These are phyloP conservation scores for Geotrichum reessii DNA, from an alignment of 1,139 yeast genomes.

Conservation along the genomic window DNA sequence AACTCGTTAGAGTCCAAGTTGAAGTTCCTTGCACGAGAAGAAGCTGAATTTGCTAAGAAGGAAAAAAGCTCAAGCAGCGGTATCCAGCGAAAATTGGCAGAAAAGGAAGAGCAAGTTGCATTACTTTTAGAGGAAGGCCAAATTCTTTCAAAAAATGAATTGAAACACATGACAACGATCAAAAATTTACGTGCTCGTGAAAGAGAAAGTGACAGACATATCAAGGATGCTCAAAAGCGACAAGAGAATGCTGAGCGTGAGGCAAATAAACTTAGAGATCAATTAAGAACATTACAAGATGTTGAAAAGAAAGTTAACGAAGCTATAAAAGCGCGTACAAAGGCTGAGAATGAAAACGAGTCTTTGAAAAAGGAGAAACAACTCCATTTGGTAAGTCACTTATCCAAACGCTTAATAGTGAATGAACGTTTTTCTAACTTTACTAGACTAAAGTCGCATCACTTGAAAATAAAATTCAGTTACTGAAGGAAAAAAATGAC, in stretches of 20 bases:
- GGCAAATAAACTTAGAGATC: conserved; percentile 22
- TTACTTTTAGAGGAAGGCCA: conserved; percentile 73
- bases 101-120: conserved; percentile 53
- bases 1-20: conserved; percentile 29
- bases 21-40: conserved; percentile 26
- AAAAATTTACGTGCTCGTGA: conserved; percentile 56
- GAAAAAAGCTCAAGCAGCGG: conserved; percentile 24
- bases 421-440: not conserved
- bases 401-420: not conserved
- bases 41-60: conserved; percentile 27
- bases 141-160: conserved; percentile 65
- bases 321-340: conserved; percentile 21
- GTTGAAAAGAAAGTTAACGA: conserved; percentile 22
- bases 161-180: conserved; percentile 61
- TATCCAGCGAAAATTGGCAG: conserved; percentile 33
- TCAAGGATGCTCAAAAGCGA: conserved; percentile 22
- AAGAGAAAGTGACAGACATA: conserved; percentile 28
- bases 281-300: conserved; percentile 21
- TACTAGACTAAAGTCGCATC: conserved; percentile 18
- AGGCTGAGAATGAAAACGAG: conserved; percentile 26
- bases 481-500: conserved; percentile 26
- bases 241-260: conserved; percentile 26
- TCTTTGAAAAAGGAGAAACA: conserved; percentile 22
- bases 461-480: conserved; percentile 25
- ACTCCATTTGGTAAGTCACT: conserved; percentile 4